These are phyloP conservation scores for Yarrowia sp. DNA, from an alignment of 805 yeast genomes.

Conservation along the genomic window DNA sequence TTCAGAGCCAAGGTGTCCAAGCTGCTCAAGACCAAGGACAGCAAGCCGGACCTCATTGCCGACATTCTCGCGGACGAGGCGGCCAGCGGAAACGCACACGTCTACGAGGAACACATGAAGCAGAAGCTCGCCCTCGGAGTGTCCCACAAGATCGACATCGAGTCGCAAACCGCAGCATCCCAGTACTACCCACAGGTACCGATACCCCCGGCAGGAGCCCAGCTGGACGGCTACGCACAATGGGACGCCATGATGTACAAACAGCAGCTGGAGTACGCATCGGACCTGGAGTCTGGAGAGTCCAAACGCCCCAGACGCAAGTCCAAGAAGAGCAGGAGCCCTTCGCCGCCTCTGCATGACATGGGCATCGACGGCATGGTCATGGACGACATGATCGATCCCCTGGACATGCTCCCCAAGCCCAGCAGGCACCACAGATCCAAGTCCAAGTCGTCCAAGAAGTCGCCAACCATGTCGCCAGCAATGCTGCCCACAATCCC, in stretches of 20 bases:
- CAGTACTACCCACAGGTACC: background rate
- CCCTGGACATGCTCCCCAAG: background rate
- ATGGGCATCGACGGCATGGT: background rate
- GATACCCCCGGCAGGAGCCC: background rate
- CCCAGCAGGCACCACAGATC: background rate
- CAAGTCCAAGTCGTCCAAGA: background rate
- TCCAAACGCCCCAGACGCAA: background rate
- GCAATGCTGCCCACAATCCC: background rate
- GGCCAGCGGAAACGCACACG: background rate
- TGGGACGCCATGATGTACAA: background rate
- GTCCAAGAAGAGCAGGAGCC: background rate
- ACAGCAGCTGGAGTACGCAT: background rate
- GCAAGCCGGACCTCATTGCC: background rate
- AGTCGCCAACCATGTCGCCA: background rate
- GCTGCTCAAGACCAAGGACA: background rate
- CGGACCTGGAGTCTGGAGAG: background rate
- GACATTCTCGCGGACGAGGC: background rate
- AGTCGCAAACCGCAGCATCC: background rate
- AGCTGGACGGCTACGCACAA: background rate
- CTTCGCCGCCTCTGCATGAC: background rate
- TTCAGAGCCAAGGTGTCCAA: slow-evolving; percentile 17
- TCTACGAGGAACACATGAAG: background rate
- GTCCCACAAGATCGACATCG: background rate
- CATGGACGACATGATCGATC: background rate
- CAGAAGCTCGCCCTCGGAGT: background rate